phyloP scores from a whole-genome alignment of 805 yeast species.

The Danielia reshetovae region DNA sequence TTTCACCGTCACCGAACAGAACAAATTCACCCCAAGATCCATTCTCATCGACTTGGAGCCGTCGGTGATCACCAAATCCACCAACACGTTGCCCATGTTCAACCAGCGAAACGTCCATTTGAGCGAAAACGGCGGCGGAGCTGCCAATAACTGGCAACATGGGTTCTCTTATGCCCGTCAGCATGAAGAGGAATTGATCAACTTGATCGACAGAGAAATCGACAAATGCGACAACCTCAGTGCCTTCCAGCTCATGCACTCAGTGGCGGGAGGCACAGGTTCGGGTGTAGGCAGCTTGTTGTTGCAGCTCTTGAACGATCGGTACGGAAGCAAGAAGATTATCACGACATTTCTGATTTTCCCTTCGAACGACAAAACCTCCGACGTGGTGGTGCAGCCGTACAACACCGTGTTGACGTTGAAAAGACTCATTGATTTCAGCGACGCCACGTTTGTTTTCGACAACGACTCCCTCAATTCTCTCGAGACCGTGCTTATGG shows the following conservation, averaged over 20 bases:
- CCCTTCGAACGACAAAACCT: slow-evolving; percentile 69
- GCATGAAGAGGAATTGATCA: slow-evolving; percentile 69
- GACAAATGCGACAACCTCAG: slow-evolving; percentile 88
- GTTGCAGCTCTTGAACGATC: slow-evolving; percentile 73
- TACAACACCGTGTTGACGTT: slow-evolving; percentile 85
- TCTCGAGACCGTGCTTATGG: slow-evolving; percentile 52
- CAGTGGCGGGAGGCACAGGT: slow-evolving; percentile 99
- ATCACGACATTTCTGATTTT: slow-evolving; percentile 84
- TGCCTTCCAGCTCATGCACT: slow-evolving; percentile 86
- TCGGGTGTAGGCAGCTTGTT: slow-evolving; percentile 88
- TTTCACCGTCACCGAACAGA: slow-evolving; percentile 70
- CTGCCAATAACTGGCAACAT: slow-evolving; percentile 94
- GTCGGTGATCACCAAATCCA: slow-evolving; percentile 67
- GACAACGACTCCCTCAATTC: slow-evolving; percentile 83
- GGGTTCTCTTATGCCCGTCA: slow-evolving; percentile 76
- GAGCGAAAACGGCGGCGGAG: slow-evolving; percentile 82
- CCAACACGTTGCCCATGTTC: slow-evolving; percentile 56
- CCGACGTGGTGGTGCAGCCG: slow-evolving; percentile 98
- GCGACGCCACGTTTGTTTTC: slow-evolving; percentile 85
- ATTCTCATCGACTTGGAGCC: slow-evolving; percentile 87
- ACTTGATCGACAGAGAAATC: slow-evolving; percentile 82
- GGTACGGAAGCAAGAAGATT: slow-evolving; percentile 74
- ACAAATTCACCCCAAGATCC: slow-evolving; percentile 85
- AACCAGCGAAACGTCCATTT: slow-evolving; percentile 80
- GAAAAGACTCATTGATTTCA: slow-evolving; percentile 73